phyloP scores from a whole-genome alignment of 2,329 filamentous ascomycete genomes.

The Curvularia lunata region DNA sequence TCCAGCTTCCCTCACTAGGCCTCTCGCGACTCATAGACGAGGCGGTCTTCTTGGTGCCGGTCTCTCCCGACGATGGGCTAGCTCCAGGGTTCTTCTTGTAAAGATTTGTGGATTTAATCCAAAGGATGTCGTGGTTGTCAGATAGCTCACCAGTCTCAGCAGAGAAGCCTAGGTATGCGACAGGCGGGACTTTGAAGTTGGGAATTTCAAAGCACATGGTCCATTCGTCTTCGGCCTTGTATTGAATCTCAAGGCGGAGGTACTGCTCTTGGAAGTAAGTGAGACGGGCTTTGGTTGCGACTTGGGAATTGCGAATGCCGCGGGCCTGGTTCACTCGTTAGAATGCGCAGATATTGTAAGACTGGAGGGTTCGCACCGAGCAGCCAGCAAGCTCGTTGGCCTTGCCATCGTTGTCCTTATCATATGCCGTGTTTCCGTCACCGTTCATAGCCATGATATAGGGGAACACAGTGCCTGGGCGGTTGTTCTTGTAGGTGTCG shows the following conservation, averaged over 20 bases:
- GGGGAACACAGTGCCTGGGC: conserved; percentile 92
- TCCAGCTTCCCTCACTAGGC: conserved; percentile 63
- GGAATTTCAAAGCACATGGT: conserved; percentile 80
- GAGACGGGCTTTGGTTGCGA: conserved; percentile 82
- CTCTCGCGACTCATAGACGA: conserved; percentile 51
- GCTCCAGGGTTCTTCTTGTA: conserved; percentile 64
- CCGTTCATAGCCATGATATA: conserved; percentile 99
- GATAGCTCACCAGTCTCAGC: conserved; percentile 94
- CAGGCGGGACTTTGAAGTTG: conserved; percentile 74
- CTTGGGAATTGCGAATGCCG: conserved; percentile 76
- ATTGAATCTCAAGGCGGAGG: conserved; percentile 88
- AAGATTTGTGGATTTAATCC: conserved; percentile 83
- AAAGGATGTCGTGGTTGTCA: conserved; percentile 97
- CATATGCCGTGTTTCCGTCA: conserved; percentile 86
- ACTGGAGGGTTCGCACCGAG: conserved; percentile 63
- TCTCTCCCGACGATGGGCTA: conserved; percentile 4
- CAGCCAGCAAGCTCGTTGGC: conserved; percentile 90
- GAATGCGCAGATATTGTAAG: conserved; percentile 3
- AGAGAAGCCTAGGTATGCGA: conserved; percentile 69
- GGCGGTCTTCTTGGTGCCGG: conserved; percentile 22
- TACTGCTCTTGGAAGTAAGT: conserved; percentile 98
- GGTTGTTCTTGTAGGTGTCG: conserved; percentile 99
- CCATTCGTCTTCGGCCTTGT: conserved; percentile 90
- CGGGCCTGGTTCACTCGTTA: conserved; percentile 63
- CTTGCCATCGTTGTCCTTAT: conserved; percentile 95